phyloP scores from a whole-genome alignment of 2,329 filamentous ascomycete genomes.

The Botryotinia convoluta region DNA sequence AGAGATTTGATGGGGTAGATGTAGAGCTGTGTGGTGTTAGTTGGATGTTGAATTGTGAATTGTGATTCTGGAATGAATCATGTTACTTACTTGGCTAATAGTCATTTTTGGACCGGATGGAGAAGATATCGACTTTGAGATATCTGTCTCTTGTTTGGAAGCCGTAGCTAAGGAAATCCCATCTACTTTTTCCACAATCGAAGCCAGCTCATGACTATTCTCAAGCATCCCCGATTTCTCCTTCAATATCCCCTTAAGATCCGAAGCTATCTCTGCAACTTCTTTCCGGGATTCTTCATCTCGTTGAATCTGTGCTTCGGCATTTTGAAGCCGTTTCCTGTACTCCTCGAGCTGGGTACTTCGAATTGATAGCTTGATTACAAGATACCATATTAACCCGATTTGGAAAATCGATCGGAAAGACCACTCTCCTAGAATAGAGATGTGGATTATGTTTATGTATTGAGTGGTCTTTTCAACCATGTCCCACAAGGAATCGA shows the following conservation, averaged over 20 bases:
- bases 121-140: neutral
- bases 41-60: too few relatives aligned
- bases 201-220: neutral
- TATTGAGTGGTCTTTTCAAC: neutral
- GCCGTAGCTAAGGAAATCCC: neutral
- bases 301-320: neutral
- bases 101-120: slow-evolving; percentile 9
- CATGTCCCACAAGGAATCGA: neutral
- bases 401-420: neutral
- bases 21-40: slow-evolving; percentile 52
- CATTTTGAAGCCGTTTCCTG: neutral
- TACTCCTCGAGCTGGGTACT: neutral
- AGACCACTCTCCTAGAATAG: neutral
- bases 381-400: neutral
- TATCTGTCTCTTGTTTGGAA: neutral
- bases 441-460: neutral
- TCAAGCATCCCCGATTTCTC: neutral
- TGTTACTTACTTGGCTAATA: slow-evolving; percentile 10
- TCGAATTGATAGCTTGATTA: neutral
- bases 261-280: neutral
- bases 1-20: slow-evolving; percentile 74
- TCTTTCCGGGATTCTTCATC: neutral
- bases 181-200: neutral
- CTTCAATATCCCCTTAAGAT: neutral
- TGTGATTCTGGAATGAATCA: too few relatives aligned